Evolutionary conservation across 2,329 filamentous ascomycete species (phyloP).

Genomic region (Orbilia oligospora): DNA sequence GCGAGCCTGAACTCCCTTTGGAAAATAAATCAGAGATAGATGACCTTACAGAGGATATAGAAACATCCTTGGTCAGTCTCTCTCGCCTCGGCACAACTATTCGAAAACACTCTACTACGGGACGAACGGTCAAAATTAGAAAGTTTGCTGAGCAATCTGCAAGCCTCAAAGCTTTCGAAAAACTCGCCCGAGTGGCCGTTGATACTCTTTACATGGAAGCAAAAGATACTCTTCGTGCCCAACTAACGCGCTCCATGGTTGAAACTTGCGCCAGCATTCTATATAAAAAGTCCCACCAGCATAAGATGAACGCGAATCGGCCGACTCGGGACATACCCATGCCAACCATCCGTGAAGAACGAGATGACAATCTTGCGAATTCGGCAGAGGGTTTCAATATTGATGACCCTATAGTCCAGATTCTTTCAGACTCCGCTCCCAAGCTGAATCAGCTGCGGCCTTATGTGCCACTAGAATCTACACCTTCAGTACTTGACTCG

Average conservation of each 20-base stretch:
- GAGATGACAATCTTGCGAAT: neutral
- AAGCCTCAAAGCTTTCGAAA: neutral
- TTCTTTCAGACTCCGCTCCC: neutral
- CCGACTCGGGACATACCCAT: too few relatives aligned
- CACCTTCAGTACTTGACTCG: neutral
- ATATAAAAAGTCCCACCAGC: conserved; percentile 4
- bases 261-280: conserved; percentile 3
- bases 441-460: neutral
- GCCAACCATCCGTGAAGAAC: neutral
- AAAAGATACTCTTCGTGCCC: conserved; percentile 2
- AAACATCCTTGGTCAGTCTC: neutral
- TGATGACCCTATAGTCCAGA: neutral
- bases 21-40: neutral
- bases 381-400: neutral
- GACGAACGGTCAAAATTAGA: neutral
- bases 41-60: conserved; percentile 1
- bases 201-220: neutral
- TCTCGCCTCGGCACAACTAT: conserved; percentile 2
- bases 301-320: neutral
- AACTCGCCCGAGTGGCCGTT: neutral
- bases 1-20: neutral
- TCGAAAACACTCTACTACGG: neutral
- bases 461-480: neutral
- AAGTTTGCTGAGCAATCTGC: neutral
- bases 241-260: conserved; percentile 12